Evolutionary conservation across 2,329 filamentous ascomycete genomes (phyloP).

Genomic region (Cladosporium sp.): DNA sequence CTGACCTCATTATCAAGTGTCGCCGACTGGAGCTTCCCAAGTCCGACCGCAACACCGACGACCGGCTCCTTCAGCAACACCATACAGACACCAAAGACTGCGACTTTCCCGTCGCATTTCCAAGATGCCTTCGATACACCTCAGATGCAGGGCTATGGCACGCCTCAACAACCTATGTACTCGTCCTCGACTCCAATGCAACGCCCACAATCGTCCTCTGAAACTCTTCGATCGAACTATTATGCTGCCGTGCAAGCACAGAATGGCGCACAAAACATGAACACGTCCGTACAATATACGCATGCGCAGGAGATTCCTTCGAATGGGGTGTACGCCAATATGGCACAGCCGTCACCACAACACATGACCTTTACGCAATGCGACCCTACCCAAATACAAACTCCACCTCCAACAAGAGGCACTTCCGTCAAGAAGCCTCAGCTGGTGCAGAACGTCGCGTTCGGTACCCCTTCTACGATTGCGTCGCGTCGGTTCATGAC

Average conservation of each 20-base stretch:
- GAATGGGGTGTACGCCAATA: conserved; percentile 10
- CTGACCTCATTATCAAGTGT: conserved; percentile 36
- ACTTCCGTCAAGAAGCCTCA: conserved; percentile 52
- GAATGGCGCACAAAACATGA: conserved; percentile 22
- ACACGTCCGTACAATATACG: conserved; percentile 21
- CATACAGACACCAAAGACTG: conserved; percentile 49
- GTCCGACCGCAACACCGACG: conserved; percentile 53
- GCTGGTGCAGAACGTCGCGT: conserved; percentile 43
- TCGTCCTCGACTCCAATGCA: conserved; percentile 34
- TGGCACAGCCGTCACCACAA: conserved; percentile 17
- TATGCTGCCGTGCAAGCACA: conserved; percentile 32
- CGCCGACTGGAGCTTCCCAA: conserved; percentile 53
- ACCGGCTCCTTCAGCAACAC: conserved; percentile 41
- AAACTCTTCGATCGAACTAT: conserved; percentile 33
- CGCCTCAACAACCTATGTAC: conserved; percentile 35
- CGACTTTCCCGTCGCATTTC: conserved; percentile 48
- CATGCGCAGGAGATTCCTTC: conserved; percentile 6
- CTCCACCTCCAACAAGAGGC: conserved; percentile 62
- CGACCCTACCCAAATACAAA: conserved; percentile 57
- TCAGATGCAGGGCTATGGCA: conserved; percentile 46
- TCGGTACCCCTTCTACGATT: conserved; percentile 44
- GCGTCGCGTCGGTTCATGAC: conserved; percentile 35
- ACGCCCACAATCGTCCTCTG: conserved; percentile 30
- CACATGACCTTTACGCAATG: conserved; percentile 23
- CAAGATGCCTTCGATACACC: conserved; percentile 54